Evolutionary conservation across 306 rosid species (phyloP).

Genomic region (Boehmeria nivea): DNA sequence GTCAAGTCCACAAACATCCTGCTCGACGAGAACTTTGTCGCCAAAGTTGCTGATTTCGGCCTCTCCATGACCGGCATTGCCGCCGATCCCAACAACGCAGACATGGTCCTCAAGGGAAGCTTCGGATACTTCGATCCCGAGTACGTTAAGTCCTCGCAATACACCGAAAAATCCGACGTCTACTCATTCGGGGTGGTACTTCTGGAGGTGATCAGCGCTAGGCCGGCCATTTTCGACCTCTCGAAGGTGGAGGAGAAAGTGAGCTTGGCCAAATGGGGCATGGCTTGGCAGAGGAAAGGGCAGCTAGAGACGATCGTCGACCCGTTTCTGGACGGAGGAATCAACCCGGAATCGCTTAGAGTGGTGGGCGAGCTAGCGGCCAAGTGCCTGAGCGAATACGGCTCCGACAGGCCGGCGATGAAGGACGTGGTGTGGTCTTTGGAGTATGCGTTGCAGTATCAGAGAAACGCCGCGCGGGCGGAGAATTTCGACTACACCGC

Average conservation of each 20-base stretch:
- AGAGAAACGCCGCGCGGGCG: constrained; percentile 23
- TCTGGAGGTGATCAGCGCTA: constrained; percentile 43
- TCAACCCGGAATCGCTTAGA: constrained; percentile 34
- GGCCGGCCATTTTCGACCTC: constrained; percentile 35
- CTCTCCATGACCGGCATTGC: constrained; percentile 34
- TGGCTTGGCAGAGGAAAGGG: constrained; percentile 36
- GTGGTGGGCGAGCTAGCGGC: constrained; percentile 33
- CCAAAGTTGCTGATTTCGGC: constrained; percentile 56
- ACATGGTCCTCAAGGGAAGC: constrained; percentile 43
- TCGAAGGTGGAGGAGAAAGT: constrained; percentile 31
- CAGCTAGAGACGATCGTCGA: constrained; percentile 42
- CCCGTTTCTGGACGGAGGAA: constrained; percentile 29
- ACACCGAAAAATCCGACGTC: constrained; percentile 47
- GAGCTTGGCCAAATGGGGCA: constrained; percentile 49
- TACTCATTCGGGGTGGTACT: constrained; percentile 50
- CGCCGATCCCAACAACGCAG: constrained; percentile 34
- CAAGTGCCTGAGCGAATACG: constrained; percentile 38
- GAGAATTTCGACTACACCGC: constrained; percentile 32
- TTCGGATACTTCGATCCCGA: constrained; percentile 55
- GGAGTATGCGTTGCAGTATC: constrained; percentile 47
- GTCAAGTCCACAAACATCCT: constrained; percentile 48
- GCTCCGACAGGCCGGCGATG: constrained; percentile 43
- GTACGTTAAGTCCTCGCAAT: constrained; percentile 32
- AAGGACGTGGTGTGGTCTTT: constrained; percentile 44
- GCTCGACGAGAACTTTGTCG: constrained; percentile 30